phyloP scores from a whole-genome alignment of 345 rosid genomes.

The Turnera subulata region DNA sequence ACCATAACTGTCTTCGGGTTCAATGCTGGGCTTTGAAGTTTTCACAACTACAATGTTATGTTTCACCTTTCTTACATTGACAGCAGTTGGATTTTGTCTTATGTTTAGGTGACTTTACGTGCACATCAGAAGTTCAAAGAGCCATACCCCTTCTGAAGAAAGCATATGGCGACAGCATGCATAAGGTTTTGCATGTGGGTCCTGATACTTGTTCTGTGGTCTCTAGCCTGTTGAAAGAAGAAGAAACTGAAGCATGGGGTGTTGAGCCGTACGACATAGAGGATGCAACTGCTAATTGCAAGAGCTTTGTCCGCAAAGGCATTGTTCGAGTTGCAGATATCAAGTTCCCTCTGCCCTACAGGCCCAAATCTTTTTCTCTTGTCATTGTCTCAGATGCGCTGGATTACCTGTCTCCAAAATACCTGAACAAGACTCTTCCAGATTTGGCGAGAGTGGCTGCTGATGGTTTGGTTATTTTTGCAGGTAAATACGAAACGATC shows the following conservation, averaged over 20 bases:
- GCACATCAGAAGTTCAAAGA: constrained; percentile 75
- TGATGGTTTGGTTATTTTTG: constrained; percentile 71
- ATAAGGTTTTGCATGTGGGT: constrained; percentile 87
- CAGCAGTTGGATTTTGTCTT: neutral
- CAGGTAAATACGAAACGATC: constrained; percentile 47
- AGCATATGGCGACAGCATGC: constrained; percentile 89
- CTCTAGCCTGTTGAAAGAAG: constrained; percentile 70
- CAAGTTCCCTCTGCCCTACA: constrained; percentile 85
- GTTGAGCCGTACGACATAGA: constrained; percentile 94
- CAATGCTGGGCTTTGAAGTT: too few relatives aligned
- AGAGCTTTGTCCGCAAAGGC: constrained; percentile 70
- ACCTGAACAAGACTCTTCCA: constrained; percentile 89
- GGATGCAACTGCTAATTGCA: constrained; percentile 87
- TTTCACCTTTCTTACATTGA: too few relatives aligned
- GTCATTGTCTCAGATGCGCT: constrained; percentile 89
- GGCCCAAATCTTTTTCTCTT: constrained; percentile 84
- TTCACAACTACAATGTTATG: too few relatives aligned
- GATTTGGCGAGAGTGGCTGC: constrained; percentile 87
- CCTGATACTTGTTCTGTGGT: constrained; percentile 94
- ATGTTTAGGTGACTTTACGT: constrained; percentile 66
- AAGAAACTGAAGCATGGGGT: constrained; percentile 98
- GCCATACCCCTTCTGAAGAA: constrained; percentile 71
- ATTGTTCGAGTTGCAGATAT: constrained; percentile 88
- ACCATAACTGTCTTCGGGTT: too few relatives aligned
- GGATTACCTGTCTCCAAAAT: constrained; percentile 91